Conservation (phyloP, 805 yeast genomes). For the Pichia ethanolica region DNA sequence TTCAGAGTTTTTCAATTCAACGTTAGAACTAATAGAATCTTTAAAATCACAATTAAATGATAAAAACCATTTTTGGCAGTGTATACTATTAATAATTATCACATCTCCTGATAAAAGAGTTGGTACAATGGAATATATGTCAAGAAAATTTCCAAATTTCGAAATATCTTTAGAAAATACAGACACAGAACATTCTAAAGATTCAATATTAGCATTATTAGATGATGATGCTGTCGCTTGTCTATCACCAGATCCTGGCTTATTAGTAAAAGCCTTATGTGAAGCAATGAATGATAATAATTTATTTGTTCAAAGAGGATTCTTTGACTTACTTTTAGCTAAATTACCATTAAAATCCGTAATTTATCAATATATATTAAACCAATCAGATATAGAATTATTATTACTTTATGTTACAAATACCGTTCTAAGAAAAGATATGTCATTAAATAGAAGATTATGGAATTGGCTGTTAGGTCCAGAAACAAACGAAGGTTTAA, state of each 20-base stretch:
- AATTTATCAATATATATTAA: slow-evolving; percentile 40
- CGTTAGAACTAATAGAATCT: slow-evolving; percentile 51
- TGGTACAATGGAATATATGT: slow-evolving; percentile 79
- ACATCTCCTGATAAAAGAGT: slow-evolving; percentile 71
- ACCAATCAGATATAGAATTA: slow-evolving; percentile 46
- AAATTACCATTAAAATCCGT: slow-evolving; percentile 60
- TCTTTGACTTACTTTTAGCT: slow-evolving; percentile 68
- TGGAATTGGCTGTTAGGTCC: slow-evolving; percentile 95
- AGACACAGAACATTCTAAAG: slow-evolving; percentile 11
- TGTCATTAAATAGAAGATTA: slow-evolving; percentile 88
- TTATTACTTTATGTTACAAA: slow-evolving; percentile 57
- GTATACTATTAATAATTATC: slow-evolving; percentile 65
- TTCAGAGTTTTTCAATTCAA: slow-evolving; percentile 66
- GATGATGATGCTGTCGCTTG: slow-evolving; percentile 47
- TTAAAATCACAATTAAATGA: slow-evolving; percentile 52
- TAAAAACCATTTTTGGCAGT: slow-evolving; percentile 81
- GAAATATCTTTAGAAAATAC: background rate
- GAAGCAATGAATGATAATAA: slow-evolving; percentile 60
- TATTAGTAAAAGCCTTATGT: slow-evolving; percentile 66
- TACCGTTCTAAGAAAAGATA: slow-evolving; percentile 73
- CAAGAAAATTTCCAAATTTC: slow-evolving; percentile 56
- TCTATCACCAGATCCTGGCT: slow-evolving; percentile 70
- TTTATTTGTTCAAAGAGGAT: slow-evolving; percentile 77
- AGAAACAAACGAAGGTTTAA: slow-evolving; percentile 6
- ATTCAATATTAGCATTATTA: slow-evolving; percentile 15